Conservation (phyloP, 2,329 filamentous ascomycete genomes). For the Bretziella fagacearum region DNA sequence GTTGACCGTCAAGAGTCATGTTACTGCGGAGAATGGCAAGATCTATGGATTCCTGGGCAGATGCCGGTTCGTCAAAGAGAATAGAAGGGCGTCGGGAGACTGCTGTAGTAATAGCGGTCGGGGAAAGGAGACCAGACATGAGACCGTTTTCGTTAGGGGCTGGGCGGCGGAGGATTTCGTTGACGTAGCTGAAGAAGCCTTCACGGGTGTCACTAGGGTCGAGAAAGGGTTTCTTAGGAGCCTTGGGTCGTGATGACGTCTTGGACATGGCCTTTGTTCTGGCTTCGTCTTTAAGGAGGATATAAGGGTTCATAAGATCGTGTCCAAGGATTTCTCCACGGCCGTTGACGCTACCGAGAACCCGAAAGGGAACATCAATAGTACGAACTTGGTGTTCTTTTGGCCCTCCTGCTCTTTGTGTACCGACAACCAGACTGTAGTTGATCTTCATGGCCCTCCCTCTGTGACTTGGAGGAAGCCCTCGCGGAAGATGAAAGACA, state of each 20-base stretch:
- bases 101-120: constrained; percentile 39
- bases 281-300: constrained; percentile 72
- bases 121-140: constrained; percentile 49
- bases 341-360: constrained; percentile 81
- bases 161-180: constrained; percentile 49
- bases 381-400: constrained; percentile 72
- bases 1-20: constrained; percentile 45
- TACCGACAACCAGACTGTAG: constrained; percentile 82
- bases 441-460: constrained; percentile 88
- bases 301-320: constrained; percentile 86
- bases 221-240: constrained; percentile 18
- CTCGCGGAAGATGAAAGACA: constrained; percentile 67
- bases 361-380: constrained; percentile 83
- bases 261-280: constrained; percentile 23
- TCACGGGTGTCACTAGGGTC: constrained; percentile 24
- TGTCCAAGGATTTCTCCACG: constrained; percentile 81
- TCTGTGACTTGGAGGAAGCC: constrained; percentile 77
- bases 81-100: constrained; percentile 35
- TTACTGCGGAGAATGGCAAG: constrained; percentile 77
- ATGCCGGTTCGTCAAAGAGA: constrained; percentile 36
- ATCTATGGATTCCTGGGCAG: constrained; percentile 74
- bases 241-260: constrained; percentile 18
- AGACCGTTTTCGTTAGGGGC: constrained; percentile 28
- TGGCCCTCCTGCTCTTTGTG: constrained; percentile 63
- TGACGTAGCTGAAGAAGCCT: constrained; percentile 62